A percentile compares a stretch with the other conserved stretches of the same genome.
Evolutionary conservation across 495 filamentous ascomycete genomes (phyloP).

Genomic region (Aspergillus avenaceus): DNA sequence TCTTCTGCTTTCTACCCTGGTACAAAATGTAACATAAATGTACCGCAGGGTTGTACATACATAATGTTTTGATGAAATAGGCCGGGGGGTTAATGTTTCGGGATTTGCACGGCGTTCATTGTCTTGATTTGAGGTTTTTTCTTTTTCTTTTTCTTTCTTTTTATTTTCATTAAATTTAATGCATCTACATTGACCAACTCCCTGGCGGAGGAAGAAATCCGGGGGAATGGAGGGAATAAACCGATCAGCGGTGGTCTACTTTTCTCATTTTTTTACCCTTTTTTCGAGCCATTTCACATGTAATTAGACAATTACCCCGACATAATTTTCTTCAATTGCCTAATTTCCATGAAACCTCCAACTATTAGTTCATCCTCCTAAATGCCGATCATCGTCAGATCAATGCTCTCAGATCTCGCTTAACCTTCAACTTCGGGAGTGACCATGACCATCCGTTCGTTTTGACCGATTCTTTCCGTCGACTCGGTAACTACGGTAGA

Average conservation of each 20-base stretch:
- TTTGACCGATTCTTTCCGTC: slow-evolving; percentile 4
- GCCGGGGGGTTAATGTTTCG: too few species aligned
- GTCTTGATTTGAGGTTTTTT: background rate
- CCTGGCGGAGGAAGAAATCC: background rate
- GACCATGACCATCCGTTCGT: too few species aligned
- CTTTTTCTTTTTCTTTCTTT: background rate
- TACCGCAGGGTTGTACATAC: background rate
- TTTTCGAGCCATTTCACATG: background rate
- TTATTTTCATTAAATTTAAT: too few species aligned
- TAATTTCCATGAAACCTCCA: too few species aligned
- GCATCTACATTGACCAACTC: background rate
- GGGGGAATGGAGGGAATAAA: background rate
- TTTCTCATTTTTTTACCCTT: background rate
- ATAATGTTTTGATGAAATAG: background rate
- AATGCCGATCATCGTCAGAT: background rate
- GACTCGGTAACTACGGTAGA: too few species aligned
- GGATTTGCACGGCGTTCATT: background rate
- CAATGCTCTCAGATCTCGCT: background rate
- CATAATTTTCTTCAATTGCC: too few species aligned
- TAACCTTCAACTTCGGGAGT: too few species aligned
- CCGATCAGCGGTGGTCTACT: background rate
- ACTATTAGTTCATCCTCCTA: background rate
- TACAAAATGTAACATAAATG: background rate
- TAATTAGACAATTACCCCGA: background rate
- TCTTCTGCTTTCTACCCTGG: slow-evolving; percentile 1